A percentile compares a stretch with the other conserved stretches of the same genome.
These are phyloP conservation scores for Populus simonii DNA, from an alignment of 345 rosid species.

Conservation along the genomic window DNA sequence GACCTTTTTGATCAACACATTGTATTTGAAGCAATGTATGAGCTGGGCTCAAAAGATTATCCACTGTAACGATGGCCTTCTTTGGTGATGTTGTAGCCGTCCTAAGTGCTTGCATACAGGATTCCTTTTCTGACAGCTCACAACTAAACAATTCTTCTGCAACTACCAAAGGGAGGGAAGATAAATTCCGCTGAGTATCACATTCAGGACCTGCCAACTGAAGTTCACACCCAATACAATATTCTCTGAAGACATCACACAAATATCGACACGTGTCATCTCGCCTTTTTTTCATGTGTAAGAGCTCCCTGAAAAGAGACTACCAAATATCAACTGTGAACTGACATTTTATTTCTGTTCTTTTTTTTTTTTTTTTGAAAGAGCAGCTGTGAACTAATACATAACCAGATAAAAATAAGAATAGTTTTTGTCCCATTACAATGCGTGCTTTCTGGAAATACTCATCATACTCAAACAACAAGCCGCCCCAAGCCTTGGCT, in stretches of 20 bases:
- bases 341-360: background rate
- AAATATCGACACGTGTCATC: slow-evolving; percentile 21
- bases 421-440: background rate
- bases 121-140: slow-evolving; percentile 8
- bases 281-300: slow-evolving; percentile 27
- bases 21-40: slow-evolving; percentile 33
- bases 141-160: slow-evolving; percentile 28
- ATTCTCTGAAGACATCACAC: slow-evolving; percentile 12
- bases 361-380: background rate
- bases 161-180: slow-evolving; percentile 19
- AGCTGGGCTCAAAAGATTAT: slow-evolving; percentile 31
- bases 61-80: slow-evolving; percentile 20
- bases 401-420: background rate
- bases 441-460: background rate
- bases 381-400: background rate
- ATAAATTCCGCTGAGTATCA: slow-evolving; percentile 18
- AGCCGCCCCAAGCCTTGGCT: background rate
- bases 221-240: slow-evolving; percentile 31
- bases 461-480: background rate
- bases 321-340: background rate
- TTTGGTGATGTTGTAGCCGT: background rate
- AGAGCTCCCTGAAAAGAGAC: slow-evolving; percentile 25
- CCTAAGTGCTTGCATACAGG: background rate
- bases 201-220: slow-evolving; percentile 31
- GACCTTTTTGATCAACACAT: slow-evolving; percentile 32